These are phyloP conservation scores for Starmerella riodocensis DNA, from an alignment of 805 yeast species.

Conservation along the genomic window DNA sequence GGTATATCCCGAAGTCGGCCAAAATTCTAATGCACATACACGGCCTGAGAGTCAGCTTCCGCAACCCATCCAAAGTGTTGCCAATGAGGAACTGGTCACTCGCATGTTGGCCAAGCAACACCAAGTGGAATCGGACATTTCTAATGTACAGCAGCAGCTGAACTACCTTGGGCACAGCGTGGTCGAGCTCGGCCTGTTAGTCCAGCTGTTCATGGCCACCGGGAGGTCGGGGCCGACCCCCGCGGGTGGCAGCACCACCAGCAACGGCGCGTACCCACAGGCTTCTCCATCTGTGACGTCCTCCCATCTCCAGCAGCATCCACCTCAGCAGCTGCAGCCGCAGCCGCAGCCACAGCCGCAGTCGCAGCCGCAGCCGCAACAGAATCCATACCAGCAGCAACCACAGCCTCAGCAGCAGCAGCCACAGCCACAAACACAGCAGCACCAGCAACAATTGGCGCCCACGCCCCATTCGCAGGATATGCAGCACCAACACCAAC, in stretches of 20 bases:
- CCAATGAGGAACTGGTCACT: slow-evolving; percentile 10
- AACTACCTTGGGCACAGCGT: slow-evolving; percentile 13
- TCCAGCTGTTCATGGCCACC: slow-evolving; percentile 14
- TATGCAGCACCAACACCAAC: background rate
- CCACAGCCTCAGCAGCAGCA: background rate
- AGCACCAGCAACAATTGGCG: background rate
- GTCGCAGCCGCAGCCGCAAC: slow-evolving; percentile 1
- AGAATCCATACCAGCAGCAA: background rate
- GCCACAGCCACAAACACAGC: background rate
- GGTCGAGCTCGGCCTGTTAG: slow-evolving; percentile 14
- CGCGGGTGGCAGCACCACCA: no score
- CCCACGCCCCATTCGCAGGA: background rate
- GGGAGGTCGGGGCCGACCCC: no score
- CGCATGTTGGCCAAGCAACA: slow-evolving; percentile 15
- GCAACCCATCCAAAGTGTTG: slow-evolving; percentile 7
- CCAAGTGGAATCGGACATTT: slow-evolving; percentile 12
- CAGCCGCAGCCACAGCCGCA: slow-evolving; percentile 1
- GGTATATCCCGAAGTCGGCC: slow-evolving; percentile 11
- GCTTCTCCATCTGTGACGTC: no score
- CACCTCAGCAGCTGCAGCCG: slow-evolving; percentile 3
- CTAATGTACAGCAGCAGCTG: slow-evolving; percentile 9
- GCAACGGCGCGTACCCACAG: no score
- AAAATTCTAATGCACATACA: background rate
- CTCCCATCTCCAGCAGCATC: no score
- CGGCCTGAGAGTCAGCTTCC: slow-evolving; percentile 8